A percentile compares a stretch with the other conserved stretches of the same genome.
Evolutionary conservation across 345 rosid species (phyloP).

Genomic region (Populus euphratica): DNA sequence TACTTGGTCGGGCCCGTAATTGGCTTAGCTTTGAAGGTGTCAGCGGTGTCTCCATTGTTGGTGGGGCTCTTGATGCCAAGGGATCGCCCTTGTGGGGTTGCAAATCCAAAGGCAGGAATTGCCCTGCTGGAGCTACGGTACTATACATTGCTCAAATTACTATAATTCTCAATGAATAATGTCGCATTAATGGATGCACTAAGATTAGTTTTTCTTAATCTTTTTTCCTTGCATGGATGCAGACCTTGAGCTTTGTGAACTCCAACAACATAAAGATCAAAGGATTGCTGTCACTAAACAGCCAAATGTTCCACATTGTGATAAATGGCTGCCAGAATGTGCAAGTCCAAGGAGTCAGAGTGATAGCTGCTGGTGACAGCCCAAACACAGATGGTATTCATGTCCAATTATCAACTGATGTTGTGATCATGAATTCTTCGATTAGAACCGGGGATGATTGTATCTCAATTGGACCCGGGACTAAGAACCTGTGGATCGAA

Average conservation of each 20-base stretch:
- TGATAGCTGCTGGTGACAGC: conserved; percentile 7
- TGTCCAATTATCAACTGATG: neutral
- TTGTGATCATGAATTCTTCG: neutral
- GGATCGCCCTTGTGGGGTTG: conserved; percentile 13
- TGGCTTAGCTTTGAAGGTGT: conserved; percentile 9
- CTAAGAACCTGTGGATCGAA: conserved; percentile 9
- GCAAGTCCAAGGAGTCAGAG: neutral
- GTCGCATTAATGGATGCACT: no score
- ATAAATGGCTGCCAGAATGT: conserved; percentile 11
- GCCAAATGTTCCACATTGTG: conserved; percentile 8
- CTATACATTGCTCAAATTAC: no score
- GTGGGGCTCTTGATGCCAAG: conserved; percentile 10
- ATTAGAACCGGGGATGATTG: conserved; percentile 9
- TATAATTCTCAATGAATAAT: neutral
- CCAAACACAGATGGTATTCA: conserved; percentile 18
- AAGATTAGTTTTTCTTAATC: no score
- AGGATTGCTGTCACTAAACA: conserved; percentile 6
- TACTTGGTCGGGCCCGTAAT: neutral
- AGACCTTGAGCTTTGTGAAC: conserved; percentile 13
- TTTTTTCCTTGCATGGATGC: neutral
- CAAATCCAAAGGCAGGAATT: neutral
- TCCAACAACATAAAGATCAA: conserved; percentile 7
- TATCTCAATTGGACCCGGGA: conserved; percentile 10
- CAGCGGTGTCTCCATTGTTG: conserved; percentile 7
- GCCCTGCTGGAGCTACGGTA: conserved; percentile 14